A percentile compares a stretch with the other conserved stretches of the same genome.
Conservation (phyloP, 2,329 filamentous ascomycete genomes). For the Aspergillus neotritici region DNA sequence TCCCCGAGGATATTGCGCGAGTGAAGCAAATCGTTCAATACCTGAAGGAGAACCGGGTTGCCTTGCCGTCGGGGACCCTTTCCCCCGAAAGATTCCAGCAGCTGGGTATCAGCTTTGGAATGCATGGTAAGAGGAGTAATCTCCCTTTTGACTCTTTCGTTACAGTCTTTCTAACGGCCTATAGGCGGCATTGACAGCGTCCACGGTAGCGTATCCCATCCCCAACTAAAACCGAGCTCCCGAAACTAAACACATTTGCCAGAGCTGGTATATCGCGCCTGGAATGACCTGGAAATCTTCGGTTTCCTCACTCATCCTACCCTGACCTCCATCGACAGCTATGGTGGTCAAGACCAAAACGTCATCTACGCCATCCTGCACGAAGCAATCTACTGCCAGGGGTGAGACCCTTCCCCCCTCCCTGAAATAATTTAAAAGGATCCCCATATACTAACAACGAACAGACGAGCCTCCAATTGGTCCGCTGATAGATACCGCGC, state of each 20-base stretch:
- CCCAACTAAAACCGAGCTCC: background rate
- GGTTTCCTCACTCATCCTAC: slow-evolving; percentile 69
- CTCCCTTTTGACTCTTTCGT: background rate
- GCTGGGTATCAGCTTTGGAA: slow-evolving; percentile 71
- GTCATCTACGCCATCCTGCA: slow-evolving; percentile 84
- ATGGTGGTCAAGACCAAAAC: slow-evolving; percentile 65
- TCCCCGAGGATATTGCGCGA: slow-evolving; percentile 66
- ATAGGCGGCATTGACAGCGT: slow-evolving; percentile 63
- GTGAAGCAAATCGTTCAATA: slow-evolving; percentile 63
- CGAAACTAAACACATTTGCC: background rate
- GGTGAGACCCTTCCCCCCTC: slow-evolving; percentile 30
- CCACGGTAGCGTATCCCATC: slow-evolving; percentile 48
- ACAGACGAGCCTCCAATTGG: slow-evolving; percentile 61
- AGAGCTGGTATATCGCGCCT: slow-evolving; percentile 63
- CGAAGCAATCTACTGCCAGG: slow-evolving; percentile 79
- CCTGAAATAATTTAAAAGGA: background rate
- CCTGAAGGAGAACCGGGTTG: slow-evolving; percentile 58
- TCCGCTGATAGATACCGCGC: slow-evolving; percentile 52
- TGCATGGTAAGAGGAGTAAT: slow-evolving; percentile 50
- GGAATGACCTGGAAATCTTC: slow-evolving; percentile 68
- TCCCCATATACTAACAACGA: slow-evolving; percentile 21
- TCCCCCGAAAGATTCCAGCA: slow-evolving; percentile 71
- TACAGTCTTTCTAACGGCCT: slow-evolving; percentile 8
- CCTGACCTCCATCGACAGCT: slow-evolving; percentile 61
- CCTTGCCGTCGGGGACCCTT: slow-evolving; percentile 64